Conservation (phyloP, 495 filamentous ascomycete species). For the Penicillium steckii region DNA sequence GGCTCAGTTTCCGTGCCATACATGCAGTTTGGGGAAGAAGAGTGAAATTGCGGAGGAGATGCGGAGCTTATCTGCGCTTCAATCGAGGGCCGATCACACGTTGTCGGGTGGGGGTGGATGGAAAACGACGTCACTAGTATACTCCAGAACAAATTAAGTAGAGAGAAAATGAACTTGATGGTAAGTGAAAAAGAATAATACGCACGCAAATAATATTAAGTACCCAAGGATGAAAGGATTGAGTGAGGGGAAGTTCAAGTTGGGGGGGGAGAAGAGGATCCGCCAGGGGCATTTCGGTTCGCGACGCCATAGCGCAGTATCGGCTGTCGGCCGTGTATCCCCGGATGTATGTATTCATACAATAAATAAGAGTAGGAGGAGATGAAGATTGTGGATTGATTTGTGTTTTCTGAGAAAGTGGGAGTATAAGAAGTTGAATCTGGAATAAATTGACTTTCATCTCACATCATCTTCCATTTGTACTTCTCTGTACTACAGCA, state of each 20-base stretch:
- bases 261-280: conserved; percentile 10
- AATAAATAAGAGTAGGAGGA: too few relatives aligned
- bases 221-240: not conserved
- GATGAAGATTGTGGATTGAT: too few relatives aligned
- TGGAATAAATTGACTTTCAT: too few relatives aligned
- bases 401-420: too few relatives aligned
- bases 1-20: conserved; percentile 49
- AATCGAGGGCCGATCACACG: conserved; percentile 32
- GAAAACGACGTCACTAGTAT: conserved; percentile 22
- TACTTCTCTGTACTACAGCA: too few relatives aligned
- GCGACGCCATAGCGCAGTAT: conserved; percentile 10
- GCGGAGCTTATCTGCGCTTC: conserved; percentile 33
- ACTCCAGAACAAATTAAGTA: not conserved
- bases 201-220: too few relatives aligned
- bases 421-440: too few relatives aligned
- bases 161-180: too few relatives aligned
- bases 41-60: conserved; percentile 39
- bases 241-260: conserved; percentile 23
- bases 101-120: conserved; percentile 15
- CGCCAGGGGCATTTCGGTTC: conserved; percentile 15
- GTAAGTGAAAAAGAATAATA: too few relatives aligned
- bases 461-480: too few relatives aligned
- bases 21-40: conserved; percentile 27
- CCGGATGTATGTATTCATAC: too few relatives aligned
- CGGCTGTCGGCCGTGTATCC: conserved; percentile 5